Conservation (phyloP, 768 basidiomycete species). For the Rhizopogon vinicolor region DNA sequence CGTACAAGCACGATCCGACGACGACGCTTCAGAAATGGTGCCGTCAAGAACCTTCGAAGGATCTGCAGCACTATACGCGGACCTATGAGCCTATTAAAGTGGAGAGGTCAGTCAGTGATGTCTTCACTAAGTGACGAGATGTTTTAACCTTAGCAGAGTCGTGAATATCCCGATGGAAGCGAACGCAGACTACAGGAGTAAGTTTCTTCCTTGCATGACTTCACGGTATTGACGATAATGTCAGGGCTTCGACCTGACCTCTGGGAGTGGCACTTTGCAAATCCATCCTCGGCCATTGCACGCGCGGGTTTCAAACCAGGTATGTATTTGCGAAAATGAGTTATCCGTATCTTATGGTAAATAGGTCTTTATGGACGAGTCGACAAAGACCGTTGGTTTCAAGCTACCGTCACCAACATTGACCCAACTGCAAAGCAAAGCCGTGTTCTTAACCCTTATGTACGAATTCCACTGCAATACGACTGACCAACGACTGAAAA, state of each 20-base stretch:
- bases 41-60: slow-evolving; percentile 36
- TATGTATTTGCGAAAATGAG: slow-evolving; percentile 8
- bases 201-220: slow-evolving; percentile 6
- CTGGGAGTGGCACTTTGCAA: slow-evolving; percentile 56
- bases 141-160: slow-evolving; percentile 35
- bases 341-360: not conserved
- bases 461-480: slow-evolving; percentile 23
- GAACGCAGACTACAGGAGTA: slow-evolving; percentile 65
- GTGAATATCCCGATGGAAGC: slow-evolving; percentile 51
- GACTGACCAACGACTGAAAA: not conserved
- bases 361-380: slow-evolving; percentile 60
- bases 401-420: slow-evolving; percentile 75
- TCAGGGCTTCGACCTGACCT: slow-evolving; percentile 40
- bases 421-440: slow-evolving; percentile 77
- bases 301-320: slow-evolving; percentile 48
- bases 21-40: slow-evolving; percentile 44
- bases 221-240: not conserved
- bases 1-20: slow-evolving; percentile 31
- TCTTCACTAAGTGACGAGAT: not conserved
- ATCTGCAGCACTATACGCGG: slow-evolving; percentile 69
- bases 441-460: slow-evolving; percentile 62
- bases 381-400: slow-evolving; percentile 51
- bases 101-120: slow-evolving; percentile 49
- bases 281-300: slow-evolving; percentile 57
- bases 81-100: slow-evolving; percentile 47